phyloP scores from a whole-genome alignment of 78 protist species.

The Protostelium mycophagum region DNA sequence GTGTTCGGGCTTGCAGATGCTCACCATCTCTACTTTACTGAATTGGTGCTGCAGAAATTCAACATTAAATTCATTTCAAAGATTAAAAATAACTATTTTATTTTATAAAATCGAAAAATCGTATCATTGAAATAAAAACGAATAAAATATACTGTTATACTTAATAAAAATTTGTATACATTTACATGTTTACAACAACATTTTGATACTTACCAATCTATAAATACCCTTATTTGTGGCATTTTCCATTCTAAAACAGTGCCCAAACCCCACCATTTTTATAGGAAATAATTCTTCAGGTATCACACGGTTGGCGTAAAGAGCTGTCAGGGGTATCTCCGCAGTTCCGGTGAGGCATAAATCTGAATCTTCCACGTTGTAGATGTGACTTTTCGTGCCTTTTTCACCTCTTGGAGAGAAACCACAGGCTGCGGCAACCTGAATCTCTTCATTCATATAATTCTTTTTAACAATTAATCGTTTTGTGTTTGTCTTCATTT shows the following conservation, averaged over 20 bases:
- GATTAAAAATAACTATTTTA: too few relatives aligned
- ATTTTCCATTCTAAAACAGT: constrained; percentile 79
- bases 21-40: constrained; percentile 88
- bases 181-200: not conserved
- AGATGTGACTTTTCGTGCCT: constrained; percentile 2
- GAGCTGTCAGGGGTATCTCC: constrained; percentile 80
- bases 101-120: too few relatives aligned
- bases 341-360: constrained; percentile 82
- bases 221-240: constrained; percentile 69
- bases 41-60: constrained; percentile 73
- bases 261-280: constrained; percentile 65
- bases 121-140: too few relatives aligned
- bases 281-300: constrained; percentile 35
- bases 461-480: too few relatives aligned
- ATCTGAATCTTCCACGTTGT: constrained; percentile 16
- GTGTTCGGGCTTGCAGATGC: constrained; percentile 42
- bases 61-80: too few relatives aligned
- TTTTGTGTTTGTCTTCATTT: too few relatives aligned
- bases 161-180: too few relatives aligned
- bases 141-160: too few relatives aligned
- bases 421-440: constrained; percentile 62
- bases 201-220: constrained; percentile 29
- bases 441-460: too few relatives aligned
- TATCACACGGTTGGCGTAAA: constrained; percentile 26
- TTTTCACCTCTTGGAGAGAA: constrained; percentile 61